Base-by-base conservation (phyloP, 163 green algal species). In the Volvox carteri region DNA sequence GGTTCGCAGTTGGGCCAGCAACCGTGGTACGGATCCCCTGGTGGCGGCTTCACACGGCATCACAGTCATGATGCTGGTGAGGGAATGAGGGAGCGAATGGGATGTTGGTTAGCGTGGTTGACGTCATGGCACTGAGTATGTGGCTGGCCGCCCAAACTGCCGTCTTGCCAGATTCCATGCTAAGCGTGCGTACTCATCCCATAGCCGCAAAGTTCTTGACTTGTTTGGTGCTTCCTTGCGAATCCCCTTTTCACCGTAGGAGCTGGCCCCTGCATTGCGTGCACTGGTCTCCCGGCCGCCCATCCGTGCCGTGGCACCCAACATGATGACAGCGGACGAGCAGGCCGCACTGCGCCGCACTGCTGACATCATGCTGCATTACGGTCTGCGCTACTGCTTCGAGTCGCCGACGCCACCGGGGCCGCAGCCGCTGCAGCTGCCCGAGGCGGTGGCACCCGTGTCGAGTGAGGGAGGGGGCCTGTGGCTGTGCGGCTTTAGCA, bases 311-410 rank as follows among this genome's bases (percentile, higher is more conserved):
- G 92, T 97, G 19, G 95, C 95, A 0, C 90, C 87, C 65, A 91
- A 96, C 88, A 90, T 97, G 65, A 92, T 97, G 87, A 94, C 89
- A 0, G 62, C 84, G 0, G 76, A 84, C 11, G 94, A 98, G 91
- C 87, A 92, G 42, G 90, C 65, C 0, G 68, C 60, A 1, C 60
- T 97, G 86, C 84, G 73, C 12, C 68, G 77, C 37, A 87, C 78
- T 14, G 68, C 54, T 25, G 81, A 73, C 33, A 67, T 91, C 2
- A 92, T 98, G 92, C 60, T 96, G 52, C 73, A 84, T 18, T 96
- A 96, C 60, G 93, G 93, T 41, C 60, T 98, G n/a, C 94, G 81
- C 6, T 97, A 90, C 62, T 87, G 78, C 86, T 93, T 93, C 75
- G 68, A 88, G 67, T 33, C 21, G 67, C 67, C 67, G 14, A n/a